phyloP scores from a whole-genome alignment of 108 stramenopile genomes.

The Pseudonitzschia multiseries region DNA sequence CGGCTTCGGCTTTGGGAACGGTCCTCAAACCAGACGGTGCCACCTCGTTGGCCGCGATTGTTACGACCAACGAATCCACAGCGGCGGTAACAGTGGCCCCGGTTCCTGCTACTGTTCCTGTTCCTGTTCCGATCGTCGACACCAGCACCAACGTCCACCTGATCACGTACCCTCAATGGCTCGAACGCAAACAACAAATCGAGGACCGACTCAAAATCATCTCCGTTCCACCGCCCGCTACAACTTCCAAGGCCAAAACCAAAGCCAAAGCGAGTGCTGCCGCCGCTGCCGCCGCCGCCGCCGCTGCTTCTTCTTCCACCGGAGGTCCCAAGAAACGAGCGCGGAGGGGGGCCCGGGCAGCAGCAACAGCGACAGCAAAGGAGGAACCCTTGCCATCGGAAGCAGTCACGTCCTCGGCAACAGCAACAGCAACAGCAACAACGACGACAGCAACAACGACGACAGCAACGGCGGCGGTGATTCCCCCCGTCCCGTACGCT shows the following conservation, averaged over 20 bases:
- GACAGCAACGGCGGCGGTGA: background rate
- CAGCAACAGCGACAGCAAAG: background rate
- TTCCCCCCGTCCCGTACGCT: slow-evolving; percentile 11
- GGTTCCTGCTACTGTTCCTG: no score
- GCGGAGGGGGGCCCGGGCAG: background rate
- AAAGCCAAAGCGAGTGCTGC: background rate
- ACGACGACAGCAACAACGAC: background rate
- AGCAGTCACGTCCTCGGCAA: background rate
- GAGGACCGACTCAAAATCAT: slow-evolving; percentile 26
- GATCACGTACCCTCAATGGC: slow-evolving; percentile 6
- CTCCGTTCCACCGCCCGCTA: background rate
- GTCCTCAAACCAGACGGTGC: no score
- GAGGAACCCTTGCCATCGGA: no score
- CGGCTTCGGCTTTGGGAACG: no score
- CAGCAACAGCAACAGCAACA: background rate
- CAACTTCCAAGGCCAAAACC: background rate
- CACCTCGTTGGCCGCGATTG: no score
- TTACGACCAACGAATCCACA: no score
- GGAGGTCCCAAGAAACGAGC: background rate
- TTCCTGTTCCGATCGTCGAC: background rate
- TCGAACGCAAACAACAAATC: slow-evolving; percentile 22
- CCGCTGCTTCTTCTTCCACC: background rate
- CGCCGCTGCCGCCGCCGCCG: background rate
- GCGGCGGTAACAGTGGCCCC: no score
- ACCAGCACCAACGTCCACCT: background rate